phyloP scores from a whole-genome alignment of 106 monocot species.

The Amphibolis antarctica region DNA sequence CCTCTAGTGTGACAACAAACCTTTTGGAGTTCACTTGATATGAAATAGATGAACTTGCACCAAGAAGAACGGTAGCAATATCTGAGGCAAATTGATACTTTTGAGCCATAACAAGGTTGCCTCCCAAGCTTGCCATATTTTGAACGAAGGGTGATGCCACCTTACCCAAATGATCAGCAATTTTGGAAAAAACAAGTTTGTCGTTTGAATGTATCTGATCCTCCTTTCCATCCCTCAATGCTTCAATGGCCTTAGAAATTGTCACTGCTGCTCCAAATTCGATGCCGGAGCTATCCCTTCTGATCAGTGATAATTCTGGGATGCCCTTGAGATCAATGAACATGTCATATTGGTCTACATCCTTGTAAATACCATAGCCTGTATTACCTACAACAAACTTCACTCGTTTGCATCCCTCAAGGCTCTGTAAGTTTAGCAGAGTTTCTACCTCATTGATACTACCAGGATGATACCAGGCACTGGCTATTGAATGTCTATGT shows the following conservation, averaged over 20 bases:
- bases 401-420: not conserved
- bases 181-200: slow-evolving; percentile 34
- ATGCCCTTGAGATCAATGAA: slow-evolving; percentile 58
- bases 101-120: slow-evolving; percentile 76
- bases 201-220: not conserved
- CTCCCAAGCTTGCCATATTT: slow-evolving; percentile 78
- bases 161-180: slow-evolving; percentile 69
- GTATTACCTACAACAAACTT: slow-evolving; percentile 76
- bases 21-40: slow-evolving; percentile 29
- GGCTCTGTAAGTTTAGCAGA: slow-evolving; percentile 13
- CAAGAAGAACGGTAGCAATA: slow-evolving; percentile 74
- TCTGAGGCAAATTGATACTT: slow-evolving; percentile 65
- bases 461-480: slow-evolving; percentile 39
- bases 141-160: slow-evolving; percentile 62
- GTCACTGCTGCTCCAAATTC: slow-evolving; percentile 58
- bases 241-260: slow-evolving; percentile 55
- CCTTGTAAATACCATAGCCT: slow-evolving; percentile 52
- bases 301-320: slow-evolving; percentile 42
- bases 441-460: slow-evolving; percentile 30
- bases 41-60: slow-evolving; percentile 35
- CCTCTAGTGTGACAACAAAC: slow-evolving; percentile 31
- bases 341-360: slow-evolving; percentile 32
- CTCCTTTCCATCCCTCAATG: slow-evolving; percentile 28
- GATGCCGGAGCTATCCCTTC: slow-evolving; percentile 24
- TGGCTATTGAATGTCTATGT: too few species aligned